These are phyloP conservation scores for Populus tremula DNA, from an alignment of 345 rosid genomes.

Conservation along the genomic window DNA sequence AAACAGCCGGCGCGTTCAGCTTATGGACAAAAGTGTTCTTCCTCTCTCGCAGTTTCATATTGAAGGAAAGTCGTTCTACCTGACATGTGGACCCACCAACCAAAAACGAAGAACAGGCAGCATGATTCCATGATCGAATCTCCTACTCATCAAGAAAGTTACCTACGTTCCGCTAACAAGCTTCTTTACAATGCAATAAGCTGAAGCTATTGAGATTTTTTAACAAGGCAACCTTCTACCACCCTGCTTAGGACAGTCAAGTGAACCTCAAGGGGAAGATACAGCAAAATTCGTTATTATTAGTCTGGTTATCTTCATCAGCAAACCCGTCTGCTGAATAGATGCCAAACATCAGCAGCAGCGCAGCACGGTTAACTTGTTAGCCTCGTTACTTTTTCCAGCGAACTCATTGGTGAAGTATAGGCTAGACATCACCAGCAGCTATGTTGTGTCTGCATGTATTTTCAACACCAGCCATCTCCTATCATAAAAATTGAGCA, in stretches of 20 bases:
- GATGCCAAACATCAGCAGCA: not conserved
- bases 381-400: conserved; percentile 16
- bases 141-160: conserved; percentile 12
- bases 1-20: not conserved
- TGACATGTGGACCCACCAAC: conserved; percentile 1
- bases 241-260: conserved; percentile 1
- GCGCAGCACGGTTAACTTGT: conserved; percentile 1
- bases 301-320: conserved; percentile 1
- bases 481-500: conserved; percentile 17
- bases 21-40: not conserved
- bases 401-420: conserved; percentile 3
- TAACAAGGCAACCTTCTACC: conserved; percentile 1
- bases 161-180: conserved; percentile 15
- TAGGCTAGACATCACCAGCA: not conserved
- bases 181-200: conserved; percentile 22
- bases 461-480: conserved; percentile 6
- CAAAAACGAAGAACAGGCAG: conserved; percentile 7
- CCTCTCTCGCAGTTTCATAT: not conserved
- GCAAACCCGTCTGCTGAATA: not conserved
- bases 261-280: conserved; percentile 4
- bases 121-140: conserved; percentile 15
- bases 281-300: not conserved
- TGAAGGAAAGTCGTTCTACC: not conserved
- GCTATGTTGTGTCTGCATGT: not conserved
- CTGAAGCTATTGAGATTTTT: conserved; percentile 8